Base-by-base conservation (phyloP, 2,329 filamentous ascomycete genomes). In the Cyanodermella asteris region DNA sequence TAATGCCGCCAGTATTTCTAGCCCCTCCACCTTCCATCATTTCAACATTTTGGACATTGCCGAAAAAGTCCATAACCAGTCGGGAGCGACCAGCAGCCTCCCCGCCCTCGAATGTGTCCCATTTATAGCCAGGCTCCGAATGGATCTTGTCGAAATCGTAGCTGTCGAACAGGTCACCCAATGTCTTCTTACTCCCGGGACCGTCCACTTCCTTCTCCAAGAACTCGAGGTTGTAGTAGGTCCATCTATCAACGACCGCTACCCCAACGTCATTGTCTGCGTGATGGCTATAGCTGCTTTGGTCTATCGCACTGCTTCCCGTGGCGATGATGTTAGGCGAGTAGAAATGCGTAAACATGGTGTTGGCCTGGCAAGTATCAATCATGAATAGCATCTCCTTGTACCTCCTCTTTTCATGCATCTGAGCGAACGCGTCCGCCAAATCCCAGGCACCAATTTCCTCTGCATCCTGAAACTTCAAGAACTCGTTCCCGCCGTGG, bases 391-490 rank as follows among this genome's bases (percentile, higher is more conserved):
- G 66, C 38, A 97, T 71, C 51, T 97, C 87, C 47, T 12, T 18
- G n/a, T 47, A 72, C 58, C 87, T 72, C 56, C 90, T 90, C 68
- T 97, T 97, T 61, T 97, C 87, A 77, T 82, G 93, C 87, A 97
- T 97, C 57, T 97, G 84, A 50, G 90, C 81, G 46, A 97, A 94
- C 0, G 87, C 87, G 49, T 97, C 80, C 5, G 90, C 87, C 29
- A 97, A 56, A 51, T 97, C 87, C 46, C 90, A 93, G 0, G 81
- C 81, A 28, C 80, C 82, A 36, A 97, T 94, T 51, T 97, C 87
- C 48, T 97, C 87, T 5, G 81, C 78, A 39, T 97, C 87, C 49
- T 97, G 87, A 42, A 97, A 97, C 48, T 97, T 97, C 30, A 97
- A 53, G 40, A 97, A 97, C 51, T 93, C 82, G 45, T 94, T 91